These are phyloP conservation scores for Euphorbia schlechtendalii DNA, from an alignment of 441 rosid genomes.

Conservation along the genomic window DNA sequence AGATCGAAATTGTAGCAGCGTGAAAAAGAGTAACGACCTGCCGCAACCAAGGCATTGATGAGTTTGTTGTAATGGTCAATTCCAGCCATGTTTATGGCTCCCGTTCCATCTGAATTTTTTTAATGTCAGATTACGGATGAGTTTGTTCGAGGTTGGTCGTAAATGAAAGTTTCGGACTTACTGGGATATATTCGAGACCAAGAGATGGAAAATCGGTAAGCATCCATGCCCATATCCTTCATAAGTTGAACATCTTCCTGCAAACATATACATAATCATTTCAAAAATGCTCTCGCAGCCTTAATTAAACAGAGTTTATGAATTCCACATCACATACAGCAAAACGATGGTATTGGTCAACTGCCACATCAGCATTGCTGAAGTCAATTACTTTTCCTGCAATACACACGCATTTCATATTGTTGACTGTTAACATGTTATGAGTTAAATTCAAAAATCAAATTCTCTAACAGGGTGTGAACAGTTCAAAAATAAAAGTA, in stretches of 20 bases:
- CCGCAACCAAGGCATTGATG: conserved; percentile 37
- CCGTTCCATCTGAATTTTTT: conserved; percentile 54
- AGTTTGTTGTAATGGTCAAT: conserved; percentile 33
- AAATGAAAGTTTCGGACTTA: conserved; percentile 5
- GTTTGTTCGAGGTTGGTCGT: too few relatives aligned
- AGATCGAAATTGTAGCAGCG: too few relatives aligned
- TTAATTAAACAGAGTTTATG: too few relatives aligned
- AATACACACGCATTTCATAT: background rate
- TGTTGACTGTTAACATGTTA: too few relatives aligned
- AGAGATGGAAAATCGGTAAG: conserved; percentile 34
- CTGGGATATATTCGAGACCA: conserved; percentile 34
- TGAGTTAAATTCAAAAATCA: too few relatives aligned
- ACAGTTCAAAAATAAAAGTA: too few relatives aligned
- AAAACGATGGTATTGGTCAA: conserved; percentile 82
- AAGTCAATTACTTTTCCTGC: conserved; percentile 55
- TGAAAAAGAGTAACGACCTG: conserved; percentile 18
- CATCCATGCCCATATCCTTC: conserved; percentile 38
- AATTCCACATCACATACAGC: conserved; percentile 28
- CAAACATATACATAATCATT: background rate
- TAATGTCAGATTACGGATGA: too few relatives aligned
- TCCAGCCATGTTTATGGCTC: conserved; percentile 70
- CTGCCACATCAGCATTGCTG: conserved; percentile 85
- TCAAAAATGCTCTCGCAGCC: too few relatives aligned
- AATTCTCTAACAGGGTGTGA: too few relatives aligned
- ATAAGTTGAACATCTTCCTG: conserved; percentile 30